Percentiles rank a stretch among this genome's conserved stretches.
Evolutionary conservation across 1,139 yeast species (phyloP).

Genomic region (Blastobotrys indianensis): DNA sequence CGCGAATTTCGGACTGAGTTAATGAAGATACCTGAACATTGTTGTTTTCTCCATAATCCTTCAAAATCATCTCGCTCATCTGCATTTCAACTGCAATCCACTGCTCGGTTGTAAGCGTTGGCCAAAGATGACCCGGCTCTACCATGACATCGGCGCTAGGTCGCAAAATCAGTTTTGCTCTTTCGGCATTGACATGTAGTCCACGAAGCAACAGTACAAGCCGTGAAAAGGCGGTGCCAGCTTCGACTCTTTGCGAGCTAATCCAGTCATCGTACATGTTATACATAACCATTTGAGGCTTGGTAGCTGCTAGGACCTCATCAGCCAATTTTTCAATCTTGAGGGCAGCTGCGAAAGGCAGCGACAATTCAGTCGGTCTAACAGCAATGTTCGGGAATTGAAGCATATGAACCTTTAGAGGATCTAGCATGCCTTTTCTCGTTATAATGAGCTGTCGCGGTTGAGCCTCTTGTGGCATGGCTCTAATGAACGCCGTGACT

Average conservation of each 20-base stretch:
- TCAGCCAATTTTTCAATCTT: conserved; percentile 76
- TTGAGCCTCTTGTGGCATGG: conserved; percentile 89
- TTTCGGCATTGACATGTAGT: conserved; percentile 68
- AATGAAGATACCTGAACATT: conserved; percentile 80
- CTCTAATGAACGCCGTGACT: conserved; percentile 83
- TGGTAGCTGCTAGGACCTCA: conserved; percentile 77
- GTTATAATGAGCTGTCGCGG: conserved; percentile 90
- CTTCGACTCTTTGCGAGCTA: conserved; percentile 45
- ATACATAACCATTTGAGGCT: conserved; percentile 87
- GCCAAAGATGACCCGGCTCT: conserved; percentile 88
- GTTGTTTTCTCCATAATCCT: conserved; percentile 80
- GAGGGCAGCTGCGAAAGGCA: conserved; percentile 87
- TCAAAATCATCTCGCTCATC: conserved; percentile 78
- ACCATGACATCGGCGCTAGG: conserved; percentile 69
- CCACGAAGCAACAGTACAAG: conserved; percentile 75
- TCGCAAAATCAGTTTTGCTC: conserved; percentile 66
- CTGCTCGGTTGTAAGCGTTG: conserved; percentile 76
- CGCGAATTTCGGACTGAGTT: conserved; percentile 91
- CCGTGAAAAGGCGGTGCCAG: conserved; percentile 92
- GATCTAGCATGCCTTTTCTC: conserved; percentile 87
- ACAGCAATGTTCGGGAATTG: conserved; percentile 92
- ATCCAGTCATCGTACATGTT: conserved; percentile 96
- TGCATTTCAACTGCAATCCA: conserved; percentile 90
- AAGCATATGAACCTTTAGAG: conserved; percentile 92
- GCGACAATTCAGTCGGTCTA: conserved; percentile 79